These are phyloP conservation scores for Polygonum maritimum DNA, from an alignment of 148 eudicot genomes.

Conservation along the genomic window DNA sequence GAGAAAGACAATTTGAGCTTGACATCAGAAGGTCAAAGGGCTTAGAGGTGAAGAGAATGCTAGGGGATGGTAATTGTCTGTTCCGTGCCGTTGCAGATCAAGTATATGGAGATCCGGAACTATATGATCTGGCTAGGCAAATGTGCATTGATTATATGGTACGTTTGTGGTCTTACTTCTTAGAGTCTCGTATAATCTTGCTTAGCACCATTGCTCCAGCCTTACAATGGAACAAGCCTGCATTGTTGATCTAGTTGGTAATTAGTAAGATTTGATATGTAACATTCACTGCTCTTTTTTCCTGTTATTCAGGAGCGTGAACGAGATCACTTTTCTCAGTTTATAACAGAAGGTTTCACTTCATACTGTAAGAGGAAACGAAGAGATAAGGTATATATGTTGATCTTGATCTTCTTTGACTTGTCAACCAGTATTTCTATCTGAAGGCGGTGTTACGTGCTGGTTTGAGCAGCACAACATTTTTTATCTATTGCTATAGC, in stretches of 20 bases:
- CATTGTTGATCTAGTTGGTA: background rate
- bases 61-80: constrained; percentile 90
- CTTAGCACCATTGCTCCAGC: background rate
- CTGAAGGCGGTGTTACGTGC: background rate
- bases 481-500: background rate
- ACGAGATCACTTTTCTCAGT: constrained; percentile 93
- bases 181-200: background rate
- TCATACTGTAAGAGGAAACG: constrained; percentile 96
- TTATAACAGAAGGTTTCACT: constrained; percentile 91
- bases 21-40: constrained; percentile 83
- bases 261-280: background rate
- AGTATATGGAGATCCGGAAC: constrained; percentile 92
- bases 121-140: constrained; percentile 86
- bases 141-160: constrained; percentile 99
- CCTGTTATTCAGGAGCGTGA: constrained; percentile 69
- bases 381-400: constrained; percentile 71
- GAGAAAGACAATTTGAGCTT: constrained; percentile 85
- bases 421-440: background rate
- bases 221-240: background rate
- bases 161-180: constrained; percentile 3
- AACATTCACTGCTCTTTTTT: background rate
- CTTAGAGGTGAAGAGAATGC: constrained; percentile 85
- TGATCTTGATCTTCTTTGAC: background rate
- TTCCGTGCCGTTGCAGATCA: constrained; percentile 99
- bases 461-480: background rate